Evolutionary conservation across 108 stramenopile genomes (phyloP).

Genomic region (Chaetoceros tenuissimus): DNA sequence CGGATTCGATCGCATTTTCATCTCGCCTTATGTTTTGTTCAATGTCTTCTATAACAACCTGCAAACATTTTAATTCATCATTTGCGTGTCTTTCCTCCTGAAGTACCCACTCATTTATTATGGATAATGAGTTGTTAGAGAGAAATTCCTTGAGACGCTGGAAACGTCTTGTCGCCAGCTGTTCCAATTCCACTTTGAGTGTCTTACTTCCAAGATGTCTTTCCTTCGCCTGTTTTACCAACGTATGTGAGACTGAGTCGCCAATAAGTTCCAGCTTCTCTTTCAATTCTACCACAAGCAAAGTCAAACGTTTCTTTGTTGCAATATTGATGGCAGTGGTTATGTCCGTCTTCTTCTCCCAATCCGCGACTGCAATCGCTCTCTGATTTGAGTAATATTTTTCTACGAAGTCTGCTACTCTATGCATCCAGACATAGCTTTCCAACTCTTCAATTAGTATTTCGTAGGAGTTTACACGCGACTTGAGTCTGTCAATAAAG

Average conservation of each 20-base stretch:
- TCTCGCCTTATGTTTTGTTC: conserved; percentile 1
- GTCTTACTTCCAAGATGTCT: conserved; percentile 67
- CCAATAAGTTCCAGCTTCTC: conserved; percentile 57
- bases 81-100: conserved; percentile 28
- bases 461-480: conserved; percentile 54
- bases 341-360: conserved; percentile 81
- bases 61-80: conserved; percentile 6
- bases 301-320: conserved; percentile 56
- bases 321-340: conserved; percentile 82
- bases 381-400: conserved; percentile 61
- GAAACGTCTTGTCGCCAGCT: conserved; percentile 58
- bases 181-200: conserved; percentile 61
- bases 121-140: conserved; percentile 52
- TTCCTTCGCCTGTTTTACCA: conserved; percentile 79
- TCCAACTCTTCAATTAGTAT: conserved; percentile 68
- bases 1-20: not conserved
- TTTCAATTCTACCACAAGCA: conserved; percentile 60
- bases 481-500: conserved; percentile 27
- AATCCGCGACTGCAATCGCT: conserved; percentile 56
- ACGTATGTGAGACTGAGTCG: conserved; percentile 66
- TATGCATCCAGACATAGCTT: conserved; percentile 81
- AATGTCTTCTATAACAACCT: conserved; percentile 8
- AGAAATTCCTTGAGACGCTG: conserved; percentile 58
- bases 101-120: conserved; percentile 71
- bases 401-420: conserved; percentile 76